phyloP scores from a whole-genome alignment of 805 yeast species.

The Kluyveromyces nonfermentans region DNA sequence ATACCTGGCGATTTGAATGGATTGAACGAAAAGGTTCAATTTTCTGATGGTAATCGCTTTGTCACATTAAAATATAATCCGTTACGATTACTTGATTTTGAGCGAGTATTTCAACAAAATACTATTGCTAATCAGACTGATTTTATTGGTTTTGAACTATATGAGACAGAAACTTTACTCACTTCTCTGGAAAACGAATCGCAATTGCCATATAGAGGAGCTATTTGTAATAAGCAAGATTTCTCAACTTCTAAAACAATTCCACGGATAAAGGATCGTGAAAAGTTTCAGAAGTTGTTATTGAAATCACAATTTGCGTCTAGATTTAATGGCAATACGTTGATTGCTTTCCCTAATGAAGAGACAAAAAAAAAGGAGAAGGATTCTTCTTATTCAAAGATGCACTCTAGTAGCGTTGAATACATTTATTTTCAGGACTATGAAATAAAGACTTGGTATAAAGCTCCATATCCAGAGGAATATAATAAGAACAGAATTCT shows the following conservation, averaged over 20 bases:
- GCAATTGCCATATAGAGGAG: constrained; percentile 55
- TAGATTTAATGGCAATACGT: constrained; percentile 29
- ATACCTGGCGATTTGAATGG: constrained; percentile 11
- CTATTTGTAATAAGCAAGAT: constrained; percentile 44
- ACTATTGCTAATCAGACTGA: neutral
- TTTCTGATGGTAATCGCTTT: constrained; percentile 10
- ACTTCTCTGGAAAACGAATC: constrained; percentile 15
- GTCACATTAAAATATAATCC: constrained; percentile 23
- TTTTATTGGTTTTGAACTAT: constrained; percentile 28
- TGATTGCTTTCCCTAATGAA: constrained; percentile 20
- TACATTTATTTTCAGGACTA: constrained; percentile 61
- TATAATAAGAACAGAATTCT: constrained; percentile 53
- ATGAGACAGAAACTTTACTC: constrained; percentile 29
- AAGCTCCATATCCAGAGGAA: constrained; percentile 88
- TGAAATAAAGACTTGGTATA: constrained; percentile 86
- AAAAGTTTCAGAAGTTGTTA: constrained; percentile 36
- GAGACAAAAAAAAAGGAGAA: constrained; percentile 14
- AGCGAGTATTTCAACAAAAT: constrained; percentile 5
- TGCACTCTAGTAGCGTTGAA: constrained; percentile 34
- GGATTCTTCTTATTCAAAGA: constrained; percentile 23
- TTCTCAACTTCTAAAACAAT: constrained; percentile 51
- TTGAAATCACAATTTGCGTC: constrained; percentile 34
- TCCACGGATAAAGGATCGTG: constrained; percentile 46
- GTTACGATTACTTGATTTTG: constrained; percentile 15
- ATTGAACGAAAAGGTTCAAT: constrained; percentile 21